Base-by-base conservation (phyloP, 2,329 filamentous ascomycete genomes). In the Hortaea sp. region DNA sequence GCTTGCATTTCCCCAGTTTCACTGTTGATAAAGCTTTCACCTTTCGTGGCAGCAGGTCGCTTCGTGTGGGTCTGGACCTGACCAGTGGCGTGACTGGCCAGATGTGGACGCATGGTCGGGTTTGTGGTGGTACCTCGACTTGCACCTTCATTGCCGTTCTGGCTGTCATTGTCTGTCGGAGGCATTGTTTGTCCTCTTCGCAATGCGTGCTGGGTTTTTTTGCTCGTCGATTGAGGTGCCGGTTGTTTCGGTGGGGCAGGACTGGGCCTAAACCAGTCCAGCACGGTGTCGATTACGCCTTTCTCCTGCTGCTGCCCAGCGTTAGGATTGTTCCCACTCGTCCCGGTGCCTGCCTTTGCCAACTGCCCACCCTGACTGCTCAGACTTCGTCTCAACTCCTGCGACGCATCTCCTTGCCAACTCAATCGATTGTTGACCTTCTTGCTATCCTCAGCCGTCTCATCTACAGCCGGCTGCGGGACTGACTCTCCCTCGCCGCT, bases 261-360 rank as follows among this genome's bases (percentile, higher is more conserved):
- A 7, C 58, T 71, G 55, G 74, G 78, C 41, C 80, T 81, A 66
- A 95, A 89, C 35, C 94, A 79, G 49, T 81, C 85, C 55, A 88
- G 78, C 44, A 94, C 71, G 10, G 76, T 66, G 50, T 66, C 65
- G 5, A 72, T 41, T n/a, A 70, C 62, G 30, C 67, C 66, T 32
- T 63, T 64, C n/a, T n/a, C 32, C 32, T 35, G 32, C 32, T 35
- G 32, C n/a, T 35, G 32, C 40, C 39, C 20, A 5, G 27, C 46
- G 27, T 9, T 29, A 11, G 38, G 9, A 5, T 28, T 9, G 6
- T 29, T 20, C 7, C n/a, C 9, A 30, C 12, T 29, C 1, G 44
- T 30, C 20, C 20, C 20, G 20, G 2, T 20, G 4, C 20, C 20
- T 20, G 20, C 20, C 20, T 20, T 20, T 20, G 20, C 20, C 20